Evolutionary conservation across 768 basidiomycete species (phyloP).

Genomic region (Tylopilus vinaceipallidus): DNA sequence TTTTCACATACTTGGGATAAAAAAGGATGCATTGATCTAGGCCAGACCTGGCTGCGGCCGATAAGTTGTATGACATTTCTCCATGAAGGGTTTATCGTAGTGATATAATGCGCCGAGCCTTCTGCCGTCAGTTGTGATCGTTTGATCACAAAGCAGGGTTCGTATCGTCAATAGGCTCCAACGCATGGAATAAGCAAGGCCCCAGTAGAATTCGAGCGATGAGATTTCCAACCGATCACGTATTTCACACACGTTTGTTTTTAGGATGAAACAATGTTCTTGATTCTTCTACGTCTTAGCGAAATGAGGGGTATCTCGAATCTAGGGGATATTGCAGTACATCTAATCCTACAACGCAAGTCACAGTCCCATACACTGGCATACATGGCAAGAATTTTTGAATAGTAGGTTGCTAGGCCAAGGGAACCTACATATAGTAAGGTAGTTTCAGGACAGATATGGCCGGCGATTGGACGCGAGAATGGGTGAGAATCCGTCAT

Average conservation of each 20-base stretch:
- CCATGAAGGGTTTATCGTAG: conserved; percentile 1
- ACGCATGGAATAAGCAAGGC: not conserved
- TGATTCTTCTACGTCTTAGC: not conserved
- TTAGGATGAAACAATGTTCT: not conserved
- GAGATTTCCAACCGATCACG: conserved; percentile 12
- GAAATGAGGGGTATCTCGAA: conserved; percentile 21
- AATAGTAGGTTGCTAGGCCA: not conserved
- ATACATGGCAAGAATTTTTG: conserved; percentile 7
- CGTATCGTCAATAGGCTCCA: not conserved
- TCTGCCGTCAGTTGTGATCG: not conserved
- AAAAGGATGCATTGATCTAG: not conserved
- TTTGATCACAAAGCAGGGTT: conserved; percentile 1
- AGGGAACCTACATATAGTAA: not conserved
- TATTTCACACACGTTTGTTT: not conserved
- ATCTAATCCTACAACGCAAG: conserved; percentile 13
- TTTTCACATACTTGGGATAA: not conserved
- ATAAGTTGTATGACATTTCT: conserved; percentile 1
- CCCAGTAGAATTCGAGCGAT: not conserved
- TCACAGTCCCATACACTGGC: conserved; percentile 8
- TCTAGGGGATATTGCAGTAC: conserved; percentile 23
- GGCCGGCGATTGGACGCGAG: conserved; percentile 44
- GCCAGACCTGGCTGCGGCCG: not conserved
- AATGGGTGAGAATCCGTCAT: conserved; percentile 43
- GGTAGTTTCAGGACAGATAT: conserved; percentile 26
- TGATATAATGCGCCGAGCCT: conserved; percentile 2